These are phyloP conservation scores for Urtica urens DNA, from an alignment of 306 rosid genomes.

Conservation along the genomic window DNA sequence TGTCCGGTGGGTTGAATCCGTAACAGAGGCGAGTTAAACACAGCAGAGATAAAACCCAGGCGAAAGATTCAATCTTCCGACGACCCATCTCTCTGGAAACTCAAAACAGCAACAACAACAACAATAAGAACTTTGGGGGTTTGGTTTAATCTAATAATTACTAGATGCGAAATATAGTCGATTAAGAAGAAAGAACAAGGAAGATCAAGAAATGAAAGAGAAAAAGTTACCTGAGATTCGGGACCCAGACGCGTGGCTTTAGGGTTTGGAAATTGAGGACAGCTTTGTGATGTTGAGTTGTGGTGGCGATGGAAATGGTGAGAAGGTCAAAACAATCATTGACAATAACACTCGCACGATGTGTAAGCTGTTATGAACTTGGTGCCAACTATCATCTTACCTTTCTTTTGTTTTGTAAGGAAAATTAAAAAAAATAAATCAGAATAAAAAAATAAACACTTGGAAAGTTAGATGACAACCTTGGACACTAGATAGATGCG, in stretches of 20 bases:
- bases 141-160: neutral
- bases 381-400: conserved; percentile 18
- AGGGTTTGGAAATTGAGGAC: neutral
- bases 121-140: neutral
- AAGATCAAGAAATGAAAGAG: conserved; percentile 9
- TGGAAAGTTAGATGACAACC: conserved; percentile 18
- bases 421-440: too few species aligned
- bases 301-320: too few species aligned
- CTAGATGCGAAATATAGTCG: conserved; percentile 4
- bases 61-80: conserved; percentile 26
- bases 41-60: conserved; percentile 34
- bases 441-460: neutral
- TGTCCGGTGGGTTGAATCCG: conserved; percentile 46
- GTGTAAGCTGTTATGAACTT: conserved; percentile 18
- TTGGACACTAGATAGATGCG: conserved; percentile 5
- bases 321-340: conserved; percentile 11
- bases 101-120: conserved; percentile 1
- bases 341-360: conserved; percentile 13
- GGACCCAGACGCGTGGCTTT: conserved; percentile 13
- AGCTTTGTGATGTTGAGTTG: neutral
- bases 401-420: neutral
- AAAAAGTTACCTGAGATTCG: conserved; percentile 19
- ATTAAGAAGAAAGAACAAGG: conserved; percentile 3
- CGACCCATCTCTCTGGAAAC: conserved; percentile 26
- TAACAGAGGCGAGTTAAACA: conserved; percentile 34